Base-by-base conservation (phyloP, 345 rosid genomes). In the Microthlaspi erraticum region DNA sequence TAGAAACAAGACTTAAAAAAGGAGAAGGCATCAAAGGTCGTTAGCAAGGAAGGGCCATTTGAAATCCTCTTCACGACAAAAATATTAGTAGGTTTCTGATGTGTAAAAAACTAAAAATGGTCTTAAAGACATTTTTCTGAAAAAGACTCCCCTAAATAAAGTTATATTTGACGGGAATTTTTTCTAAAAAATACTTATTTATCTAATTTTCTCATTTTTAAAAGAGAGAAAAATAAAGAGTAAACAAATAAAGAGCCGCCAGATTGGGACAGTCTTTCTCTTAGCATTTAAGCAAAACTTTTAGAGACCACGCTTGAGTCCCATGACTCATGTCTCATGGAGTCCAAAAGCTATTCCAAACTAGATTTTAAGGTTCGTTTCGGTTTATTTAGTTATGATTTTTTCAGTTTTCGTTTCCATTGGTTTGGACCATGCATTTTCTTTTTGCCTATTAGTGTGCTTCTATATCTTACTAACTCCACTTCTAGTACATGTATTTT, bases 61-160 rank as follows among this genome's bases (percentile, higher is more conserved):
- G 33, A 52, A 68, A 50, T 74, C 56, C 18, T 73, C 68, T 60
- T 67, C 41, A 44, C 78, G 73, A 74, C 78, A 66, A 67, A 67
- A 74, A 0, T 2, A 1, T 16, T 67, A 68, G 68, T 75, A 75
- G 79, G 70, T 75, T 69, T 75, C 74, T 69, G 75, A 75, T 68
- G 79, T 75, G 79, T 75, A 75, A 75, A n/a, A n/a, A n/a, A n/a
- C n/a, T n/a, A n/a, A n/a, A 66, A 69, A 68, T 10, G 74, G 74
- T 75, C 74, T 60, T 75, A 75, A 75, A 68, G 78, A 53, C 69
- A 75, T 68, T 55, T 55, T 50, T 41, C 16, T 62, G 79, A 75
- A 45, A 29, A 48, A 2, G 75, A 75, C 75, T 44, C 7, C 56
- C 19, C 49, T 13, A 42, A 74, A 55, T 16, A 74, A 67, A 59